Conservation (phyloP, 1,284 basidiomycete genomes). For the Melanopsichium pennsylvanicum region DNA sequence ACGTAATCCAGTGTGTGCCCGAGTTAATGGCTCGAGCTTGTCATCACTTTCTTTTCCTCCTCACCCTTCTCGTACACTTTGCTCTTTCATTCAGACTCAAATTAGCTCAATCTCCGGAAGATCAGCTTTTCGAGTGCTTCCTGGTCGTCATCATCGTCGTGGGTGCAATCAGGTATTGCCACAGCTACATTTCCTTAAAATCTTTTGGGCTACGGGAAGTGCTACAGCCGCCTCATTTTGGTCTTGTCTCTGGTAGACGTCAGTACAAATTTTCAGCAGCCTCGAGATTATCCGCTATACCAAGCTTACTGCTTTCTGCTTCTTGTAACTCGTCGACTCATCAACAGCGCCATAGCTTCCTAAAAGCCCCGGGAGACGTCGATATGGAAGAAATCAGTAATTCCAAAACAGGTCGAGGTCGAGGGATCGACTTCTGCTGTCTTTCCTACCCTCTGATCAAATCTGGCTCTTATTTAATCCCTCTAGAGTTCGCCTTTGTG, state of each 20-base stretch:
- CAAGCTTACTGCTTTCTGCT: too few relatives aligned
- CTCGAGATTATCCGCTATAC: too few relatives aligned
- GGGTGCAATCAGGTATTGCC: conserved; percentile 31
- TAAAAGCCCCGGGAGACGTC: too few relatives aligned
- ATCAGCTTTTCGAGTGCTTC: too few relatives aligned
- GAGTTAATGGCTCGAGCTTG: too few relatives aligned
- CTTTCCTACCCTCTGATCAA: conserved; percentile 45
- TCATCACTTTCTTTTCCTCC: conserved; percentile 1
- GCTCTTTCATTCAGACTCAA: not conserved
- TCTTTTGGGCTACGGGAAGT: not conserved
- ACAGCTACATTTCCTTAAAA: not conserved
- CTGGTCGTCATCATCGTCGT: not conserved
- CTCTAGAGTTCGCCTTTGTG: conserved; percentile 45
- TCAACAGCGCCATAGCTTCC: too few relatives aligned
- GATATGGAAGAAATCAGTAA: conserved; percentile 3
- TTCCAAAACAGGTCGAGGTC: not conserved
- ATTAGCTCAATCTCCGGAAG: conserved; percentile 26
- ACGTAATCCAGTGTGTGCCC: too few relatives aligned
- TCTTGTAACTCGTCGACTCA: too few relatives aligned
- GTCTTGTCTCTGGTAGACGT: conserved; percentile 21
- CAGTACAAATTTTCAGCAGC: too few relatives aligned
- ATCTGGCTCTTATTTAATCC: conserved; percentile 41
- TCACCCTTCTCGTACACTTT: conserved; percentile 1
- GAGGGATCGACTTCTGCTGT: conserved; percentile 48
- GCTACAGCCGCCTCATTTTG: conserved; percentile 4